Evolutionary conservation across 2,329 filamentous ascomycete genomes (phyloP).

Genomic region (Chlorencoelia australis): DNA sequence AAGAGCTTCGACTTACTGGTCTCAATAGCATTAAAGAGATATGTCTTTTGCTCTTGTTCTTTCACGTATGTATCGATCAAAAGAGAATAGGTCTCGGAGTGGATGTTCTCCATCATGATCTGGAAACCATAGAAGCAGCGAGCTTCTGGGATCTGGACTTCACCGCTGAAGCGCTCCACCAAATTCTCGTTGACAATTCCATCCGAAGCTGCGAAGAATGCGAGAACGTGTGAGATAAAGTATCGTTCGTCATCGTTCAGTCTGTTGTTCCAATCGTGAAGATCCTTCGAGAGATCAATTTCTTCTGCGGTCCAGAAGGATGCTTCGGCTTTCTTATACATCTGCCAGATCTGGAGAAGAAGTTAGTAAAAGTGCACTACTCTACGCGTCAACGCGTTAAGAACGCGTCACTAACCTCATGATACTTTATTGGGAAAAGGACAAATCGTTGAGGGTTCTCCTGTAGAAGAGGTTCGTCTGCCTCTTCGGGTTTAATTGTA

Average conservation of each 20-base stretch:
- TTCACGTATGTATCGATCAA: conserved; percentile 99
- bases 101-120: conserved; percentile 99
- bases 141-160: conserved; percentile 95
- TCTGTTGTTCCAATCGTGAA: conserved; percentile 98
- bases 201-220: conserved; percentile 97
- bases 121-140: conserved; percentile 99
- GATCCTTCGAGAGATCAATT: conserved; percentile 97
- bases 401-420: conserved; percentile 63
- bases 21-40: conserved; percentile 97
- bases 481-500: conserved; percentile 57
- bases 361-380: conserved; percentile 33
- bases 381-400: conserved; percentile 56
- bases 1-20: conserved; percentile 56
- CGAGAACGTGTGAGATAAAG: conserved; percentile 97
- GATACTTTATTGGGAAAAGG: conserved; percentile 97
- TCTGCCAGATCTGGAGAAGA: conserved; percentile 99
- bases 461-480: conserved; percentile 80
- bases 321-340: conserved; percentile 99
- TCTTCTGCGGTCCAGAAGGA: conserved; percentile 99
- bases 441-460: conserved; percentile 97
- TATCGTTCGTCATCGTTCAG: conserved; percentile 95
- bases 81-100: conserved; percentile 98
- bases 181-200: conserved; percentile 99
- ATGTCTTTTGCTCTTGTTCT: conserved; percentile 84
- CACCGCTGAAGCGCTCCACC: conserved; percentile 90